Conservation (phyloP, 139 green algal species). For the Ettlia oleoabundans region DNA sequence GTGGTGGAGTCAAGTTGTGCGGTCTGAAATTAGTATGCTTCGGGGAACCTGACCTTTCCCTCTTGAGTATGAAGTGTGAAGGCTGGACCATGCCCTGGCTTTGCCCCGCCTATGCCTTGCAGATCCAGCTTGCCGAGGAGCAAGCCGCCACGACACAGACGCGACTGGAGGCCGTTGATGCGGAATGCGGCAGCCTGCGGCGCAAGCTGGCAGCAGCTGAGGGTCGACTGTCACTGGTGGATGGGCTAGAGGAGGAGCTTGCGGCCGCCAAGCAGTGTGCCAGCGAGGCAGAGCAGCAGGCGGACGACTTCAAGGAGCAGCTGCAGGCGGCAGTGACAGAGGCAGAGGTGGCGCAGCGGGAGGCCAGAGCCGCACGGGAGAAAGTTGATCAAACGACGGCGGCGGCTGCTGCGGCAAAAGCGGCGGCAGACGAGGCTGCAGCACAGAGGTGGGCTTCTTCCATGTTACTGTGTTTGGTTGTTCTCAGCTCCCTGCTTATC, state of each 20-base stretch:
- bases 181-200: constrained; percentile 24
- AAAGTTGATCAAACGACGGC: constrained; percentile 7
- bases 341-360: neutral
- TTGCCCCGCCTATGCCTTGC: neutral
- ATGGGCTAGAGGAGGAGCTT: constrained; percentile 25
- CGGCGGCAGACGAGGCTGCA: neutral
- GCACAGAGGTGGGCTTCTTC: neutral
- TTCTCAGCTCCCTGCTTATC: neutral
- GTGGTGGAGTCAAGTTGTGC: too few relatives aligned
- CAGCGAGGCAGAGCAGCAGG: neutral
- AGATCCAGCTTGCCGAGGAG: constrained; percentile 32
- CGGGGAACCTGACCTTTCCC: too few relatives aligned
- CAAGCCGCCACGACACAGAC: neutral
- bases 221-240: constrained; percentile 28
- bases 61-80: too few relatives aligned
- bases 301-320: neutral
- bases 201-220: constrained; percentile 29
- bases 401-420: neutral
- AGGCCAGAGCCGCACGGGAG: neutral
- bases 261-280: constrained; percentile 12
- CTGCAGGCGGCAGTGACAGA: neutral
- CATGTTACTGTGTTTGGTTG: neutral
- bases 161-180: neutral
- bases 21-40: too few relatives aligned
- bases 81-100: neutral